Conservation (phyloP, 2,329 filamentous ascomycete genomes). For the Trichoderma cornu-damae region DNA sequence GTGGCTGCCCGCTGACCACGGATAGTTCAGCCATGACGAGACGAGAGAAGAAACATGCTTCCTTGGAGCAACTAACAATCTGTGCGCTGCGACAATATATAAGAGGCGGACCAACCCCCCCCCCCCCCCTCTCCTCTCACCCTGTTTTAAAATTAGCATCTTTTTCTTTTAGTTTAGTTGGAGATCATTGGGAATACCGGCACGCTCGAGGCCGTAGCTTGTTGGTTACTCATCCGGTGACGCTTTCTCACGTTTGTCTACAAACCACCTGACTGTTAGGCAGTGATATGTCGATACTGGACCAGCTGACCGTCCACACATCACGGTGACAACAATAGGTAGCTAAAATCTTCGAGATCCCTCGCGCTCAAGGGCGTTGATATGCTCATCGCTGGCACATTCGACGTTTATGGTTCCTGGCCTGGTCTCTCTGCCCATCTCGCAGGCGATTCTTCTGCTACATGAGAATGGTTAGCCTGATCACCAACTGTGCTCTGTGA, state of each 20-base stretch:
- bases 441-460: not conserved
- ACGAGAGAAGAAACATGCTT: too few species aligned
- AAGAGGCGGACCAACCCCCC: too few species aligned
- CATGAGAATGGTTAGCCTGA: constrained; percentile 4
- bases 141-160: not conserved
- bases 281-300: not conserved
- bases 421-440: not conserved
- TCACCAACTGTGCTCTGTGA: not conserved
- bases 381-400: constrained; percentile 1
- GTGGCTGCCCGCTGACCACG: too few species aligned
- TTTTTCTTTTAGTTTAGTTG: too few species aligned
- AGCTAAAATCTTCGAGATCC: not conserved
- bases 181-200: constrained; percentile 7
- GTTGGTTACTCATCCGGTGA: not conserved
- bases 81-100: too few species aligned
- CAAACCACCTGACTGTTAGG: constrained; percentile 14
- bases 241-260: not conserved
- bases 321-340: not conserved
- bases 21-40: too few species aligned
- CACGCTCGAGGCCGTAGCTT: constrained; percentile 5
- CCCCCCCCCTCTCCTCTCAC: too few species aligned
- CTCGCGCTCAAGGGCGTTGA: not conserved
- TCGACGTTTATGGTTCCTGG: not conserved
- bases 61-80: too few species aligned
- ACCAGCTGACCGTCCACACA: constrained; percentile 1